Evolutionary conservation across 352 stramenopile species (phyloP), one percentile per base, ranked within the genome.

Genomic region (Phytophthora pseudosyringae): DNA sequence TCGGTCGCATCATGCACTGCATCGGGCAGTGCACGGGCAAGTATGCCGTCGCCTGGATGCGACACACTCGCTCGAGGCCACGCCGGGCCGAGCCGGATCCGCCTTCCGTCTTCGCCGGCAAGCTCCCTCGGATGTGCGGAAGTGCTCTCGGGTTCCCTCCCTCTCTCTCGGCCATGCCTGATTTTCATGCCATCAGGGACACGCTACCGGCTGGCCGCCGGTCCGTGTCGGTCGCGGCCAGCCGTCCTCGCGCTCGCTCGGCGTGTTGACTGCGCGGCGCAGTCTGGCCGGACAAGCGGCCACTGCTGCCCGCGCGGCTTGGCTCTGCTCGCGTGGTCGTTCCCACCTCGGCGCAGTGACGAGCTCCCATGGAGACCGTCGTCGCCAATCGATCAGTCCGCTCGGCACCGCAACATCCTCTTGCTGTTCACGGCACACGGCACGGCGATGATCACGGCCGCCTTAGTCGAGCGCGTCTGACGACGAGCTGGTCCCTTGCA

Each of bases 81-180:
- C n/a, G n/a, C n/a, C 50, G 33, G 41, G 16, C 40, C 38, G 10
- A 28, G 40, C 47, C 33, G 57, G 44, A 64, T 64, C 39, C 59
- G 33, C 25, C 55, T 48, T 41, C 35, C 36, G 38, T 28, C 38
- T 43, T 59, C 29, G 40, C 36, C 56, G 18, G 67, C 62, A 75
- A 64, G 59, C 44, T 75, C 67, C 67, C 67, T 75, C 62, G 62
- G 67, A 75, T 75, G 67, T 71, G 67, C 40, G 56, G n/a, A 61
- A 43, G 25, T 44, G 45, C 44, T 44, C 39, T 46, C 35, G 11
- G 28, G 54, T 53, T 54, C 59, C 47, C 62, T 70, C 62, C 15
- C 8, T 32, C 36, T 29, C 8, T 32, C 36, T 29, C 36, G 16
- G 12, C 40, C 35, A 0, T 21, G 31, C 32, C 54, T 64, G 61